Evolutionary conservation across 805 yeast genomes (phyloP).

Genomic region (Candida arabinofermentans): DNA sequence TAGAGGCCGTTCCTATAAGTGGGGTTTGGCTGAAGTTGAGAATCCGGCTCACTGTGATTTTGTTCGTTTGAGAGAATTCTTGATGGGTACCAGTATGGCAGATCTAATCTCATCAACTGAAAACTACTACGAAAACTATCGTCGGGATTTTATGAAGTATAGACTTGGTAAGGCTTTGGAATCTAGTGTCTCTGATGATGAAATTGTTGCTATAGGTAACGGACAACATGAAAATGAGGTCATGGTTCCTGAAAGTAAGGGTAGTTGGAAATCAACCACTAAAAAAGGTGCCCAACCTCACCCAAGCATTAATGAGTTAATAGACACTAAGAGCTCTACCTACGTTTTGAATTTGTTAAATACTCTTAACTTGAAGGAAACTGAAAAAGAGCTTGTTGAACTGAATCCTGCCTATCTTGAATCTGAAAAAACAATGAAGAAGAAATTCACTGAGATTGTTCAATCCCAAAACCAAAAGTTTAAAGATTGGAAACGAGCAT

Average conservation of each 20-base stretch:
- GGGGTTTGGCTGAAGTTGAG: conserved; percentile 88
- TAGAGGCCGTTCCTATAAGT: conserved; percentile 71
- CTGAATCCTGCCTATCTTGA: conserved; percentile 45
- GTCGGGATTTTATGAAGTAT: conserved; percentile 48
- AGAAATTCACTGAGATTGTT: conserved; percentile 40
- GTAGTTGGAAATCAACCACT: conserved; percentile 24
- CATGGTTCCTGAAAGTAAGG: conserved; percentile 21
- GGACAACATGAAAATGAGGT: conserved; percentile 18
- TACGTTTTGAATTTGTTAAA: conserved; percentile 38
- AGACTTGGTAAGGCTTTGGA: conserved; percentile 29
- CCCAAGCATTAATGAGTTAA: conserved; percentile 27
- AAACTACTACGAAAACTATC: conserved; percentile 67
- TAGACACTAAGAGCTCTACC: conserved; percentile 26
- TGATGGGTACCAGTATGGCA: conserved; percentile 68
- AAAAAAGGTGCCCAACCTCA: conserved; percentile 14
- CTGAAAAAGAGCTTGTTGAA: conserved; percentile 38
- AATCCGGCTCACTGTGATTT: conserved; percentile 78
- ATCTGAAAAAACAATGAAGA: conserved; percentile 40
- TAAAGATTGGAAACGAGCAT: conserved; percentile 56
- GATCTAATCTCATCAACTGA: conserved; percentile 79
- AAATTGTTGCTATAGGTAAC: conserved; percentile 17
- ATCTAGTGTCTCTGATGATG: conserved; percentile 17
- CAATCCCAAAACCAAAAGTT: conserved; percentile 51
- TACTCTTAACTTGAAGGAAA: conserved; percentile 30
- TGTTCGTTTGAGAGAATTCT: conserved; percentile 52